A percentile compares a stretch with the other conserved stretches of the same genome.
These are phyloP conservation scores for Suhomyces choctaworum DNA, from an alignment of 1,139 yeast genomes.

Conservation along the genomic window DNA sequence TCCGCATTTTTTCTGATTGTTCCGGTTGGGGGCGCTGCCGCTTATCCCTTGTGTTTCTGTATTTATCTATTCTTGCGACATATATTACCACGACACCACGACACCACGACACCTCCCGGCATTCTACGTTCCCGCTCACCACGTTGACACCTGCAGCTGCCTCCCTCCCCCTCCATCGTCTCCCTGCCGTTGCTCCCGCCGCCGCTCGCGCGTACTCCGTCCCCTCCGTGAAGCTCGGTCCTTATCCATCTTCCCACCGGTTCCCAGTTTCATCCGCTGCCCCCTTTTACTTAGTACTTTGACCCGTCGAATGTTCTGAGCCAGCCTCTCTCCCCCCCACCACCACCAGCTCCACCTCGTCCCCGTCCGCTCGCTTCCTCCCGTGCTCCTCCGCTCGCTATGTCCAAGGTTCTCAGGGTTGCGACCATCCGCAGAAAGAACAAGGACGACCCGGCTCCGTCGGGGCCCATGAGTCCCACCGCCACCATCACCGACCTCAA, in stretches of 20 bases:
- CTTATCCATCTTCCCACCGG: background rate
- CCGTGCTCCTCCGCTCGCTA: conserved; percentile 1
- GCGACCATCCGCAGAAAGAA: conserved; percentile 4
- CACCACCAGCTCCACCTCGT: background rate
- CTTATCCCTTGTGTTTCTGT: background rate
- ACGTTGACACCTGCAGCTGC: background rate
- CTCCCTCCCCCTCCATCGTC: background rate
- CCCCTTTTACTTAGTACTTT: too few species aligned
- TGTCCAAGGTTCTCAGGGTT: conserved; percentile 8
- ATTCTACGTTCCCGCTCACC: background rate
- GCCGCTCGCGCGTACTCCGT: background rate
- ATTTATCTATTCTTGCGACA: background rate
- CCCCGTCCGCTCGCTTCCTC: too few species aligned
- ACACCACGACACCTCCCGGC: background rate
- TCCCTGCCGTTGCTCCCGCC: background rate
- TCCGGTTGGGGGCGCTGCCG: background rate
- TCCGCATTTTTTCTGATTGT: background rate
- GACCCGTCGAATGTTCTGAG: too few species aligned
- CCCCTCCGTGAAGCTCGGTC: background rate
- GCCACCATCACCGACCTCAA: conserved; percentile 6
- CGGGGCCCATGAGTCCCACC: conserved; percentile 8
- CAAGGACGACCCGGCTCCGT: background rate
- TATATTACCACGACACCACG: background rate
- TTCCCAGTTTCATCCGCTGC: background rate
- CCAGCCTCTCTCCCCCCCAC: too few species aligned